phyloP scores from a whole-genome alignment of 345 rosid genomes.

The Brassica juncea region DNA sequence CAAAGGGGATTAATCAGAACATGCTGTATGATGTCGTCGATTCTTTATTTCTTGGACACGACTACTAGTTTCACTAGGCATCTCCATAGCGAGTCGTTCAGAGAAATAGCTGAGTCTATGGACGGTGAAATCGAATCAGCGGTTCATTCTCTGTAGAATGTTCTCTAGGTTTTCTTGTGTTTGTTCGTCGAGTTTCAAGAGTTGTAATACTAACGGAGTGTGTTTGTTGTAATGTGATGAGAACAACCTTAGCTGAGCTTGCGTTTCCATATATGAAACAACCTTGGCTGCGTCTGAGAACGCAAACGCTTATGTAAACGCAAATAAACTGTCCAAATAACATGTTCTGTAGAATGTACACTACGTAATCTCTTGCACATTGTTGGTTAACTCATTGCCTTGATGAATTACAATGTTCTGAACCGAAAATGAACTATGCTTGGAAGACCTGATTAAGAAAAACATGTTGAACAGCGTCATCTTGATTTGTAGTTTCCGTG shows the following conservation, averaged over 20 bases:
- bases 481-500: background rate
- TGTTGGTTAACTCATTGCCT: background rate
- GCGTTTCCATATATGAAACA: no score
- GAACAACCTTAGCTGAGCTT: conserved; percentile 4
- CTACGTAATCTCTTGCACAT: background rate
- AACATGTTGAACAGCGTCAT: background rate
- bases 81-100: conserved; percentile 60
- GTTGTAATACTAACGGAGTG: background rate
- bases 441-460: background rate
- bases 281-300: background rate
- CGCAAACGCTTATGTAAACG: conserved; percentile 7
- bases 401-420: conserved; percentile 1
- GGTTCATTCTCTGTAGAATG: conserved; percentile 33
- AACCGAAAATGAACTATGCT: background rate
- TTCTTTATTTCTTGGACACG: conserved; percentile 86
- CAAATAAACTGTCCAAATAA: background rate
- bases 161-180: conserved; percentile 7
- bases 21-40: conserved; percentile 55
- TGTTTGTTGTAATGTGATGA: background rate
- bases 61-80: conserved; percentile 63
- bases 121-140: conserved; percentile 47
- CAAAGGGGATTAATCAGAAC: no score
- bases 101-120: conserved; percentile 29
- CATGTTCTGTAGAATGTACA: background rate
- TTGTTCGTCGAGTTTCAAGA: background rate